Percentiles rank a stretch among this genome's conserved stretches.
These are phyloP conservation scores for Pseudocercospora vitis DNA, from an alignment of 2,329 filamentous ascomycete species.

Conservation along the genomic window DNA sequence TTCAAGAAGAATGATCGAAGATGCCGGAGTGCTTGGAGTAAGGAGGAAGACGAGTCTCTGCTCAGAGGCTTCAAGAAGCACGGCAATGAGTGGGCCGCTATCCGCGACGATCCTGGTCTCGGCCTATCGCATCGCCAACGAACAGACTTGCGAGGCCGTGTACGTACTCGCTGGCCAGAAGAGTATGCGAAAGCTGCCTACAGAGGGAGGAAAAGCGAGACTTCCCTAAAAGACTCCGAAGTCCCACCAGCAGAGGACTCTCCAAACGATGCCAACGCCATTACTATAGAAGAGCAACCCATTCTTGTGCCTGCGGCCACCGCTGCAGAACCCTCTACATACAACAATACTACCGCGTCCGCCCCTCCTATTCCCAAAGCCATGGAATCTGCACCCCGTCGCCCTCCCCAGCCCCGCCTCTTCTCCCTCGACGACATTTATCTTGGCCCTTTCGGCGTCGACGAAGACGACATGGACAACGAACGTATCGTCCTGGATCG, in stretches of 20 bases:
- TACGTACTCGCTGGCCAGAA: constrained; percentile 60
- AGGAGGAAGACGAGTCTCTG: constrained; percentile 58
- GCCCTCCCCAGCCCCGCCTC: constrained; percentile 21
- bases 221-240: background rate
- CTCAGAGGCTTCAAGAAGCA: constrained; percentile 60
- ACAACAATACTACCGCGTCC: no score
- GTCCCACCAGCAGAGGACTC: background rate
- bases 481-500: constrained; percentile 38
- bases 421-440: constrained; percentile 35
- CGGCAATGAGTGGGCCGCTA: constrained; percentile 61
- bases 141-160: constrained; percentile 62
- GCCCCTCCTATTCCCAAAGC: no score
- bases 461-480: constrained; percentile 27
- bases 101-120: constrained; percentile 56
- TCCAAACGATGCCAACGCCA: background rate
- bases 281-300: background rate
- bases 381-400: constrained; percentile 2
- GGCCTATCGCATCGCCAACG: constrained; percentile 54
- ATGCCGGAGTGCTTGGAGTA: constrained; percentile 56
- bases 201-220: background rate
- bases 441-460: constrained; percentile 27
- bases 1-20: constrained; percentile 53
- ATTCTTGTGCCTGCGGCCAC: background rate
- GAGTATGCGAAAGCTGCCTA: constrained; percentile 53
- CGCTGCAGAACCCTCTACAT: no score